A percentile compares a stretch with the other conserved stretches of the same genome.
These are phyloP conservation scores for Fusarium verrucosum DNA, from an alignment of 2,329 filamentous ascomycete genomes.

Conservation along the genomic window DNA sequence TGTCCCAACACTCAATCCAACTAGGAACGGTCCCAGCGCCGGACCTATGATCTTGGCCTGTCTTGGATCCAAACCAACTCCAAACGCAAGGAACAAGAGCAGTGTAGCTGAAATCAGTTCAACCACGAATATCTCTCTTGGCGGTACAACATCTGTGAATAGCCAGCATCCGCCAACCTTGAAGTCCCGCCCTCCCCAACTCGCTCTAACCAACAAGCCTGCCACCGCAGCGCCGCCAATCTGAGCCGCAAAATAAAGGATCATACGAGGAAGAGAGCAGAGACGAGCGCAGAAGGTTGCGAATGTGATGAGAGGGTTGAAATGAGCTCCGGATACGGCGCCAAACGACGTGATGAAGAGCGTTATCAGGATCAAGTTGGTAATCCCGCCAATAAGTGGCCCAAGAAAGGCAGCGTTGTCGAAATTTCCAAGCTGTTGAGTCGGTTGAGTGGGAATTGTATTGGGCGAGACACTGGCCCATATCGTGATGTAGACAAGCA, in stretches of 20 bases:
- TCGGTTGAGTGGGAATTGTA: conserved; percentile 21
- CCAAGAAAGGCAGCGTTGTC: conserved; percentile 44
- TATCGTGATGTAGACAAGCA: conserved; percentile 37
- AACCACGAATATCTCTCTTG: conserved; percentile 53
- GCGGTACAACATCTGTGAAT: conserved; percentile 37
- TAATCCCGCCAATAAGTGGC: conserved; percentile 44
- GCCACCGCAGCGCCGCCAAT: conserved; percentile 53
- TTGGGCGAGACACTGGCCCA: conserved; percentile 31
- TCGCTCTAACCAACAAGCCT: conserved; percentile 36
- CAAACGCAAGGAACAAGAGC: conserved; percentile 61
- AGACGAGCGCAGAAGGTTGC: conserved; percentile 62
- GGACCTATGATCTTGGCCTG: conserved; percentile 60
- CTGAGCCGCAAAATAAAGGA: conserved; percentile 62
- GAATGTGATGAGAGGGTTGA: conserved; percentile 65
- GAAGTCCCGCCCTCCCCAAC: conserved; percentile 45
- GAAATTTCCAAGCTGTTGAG: conserved; percentile 28
- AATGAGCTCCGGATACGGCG: conserved; percentile 61
- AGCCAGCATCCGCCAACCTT: conserved; percentile 47
- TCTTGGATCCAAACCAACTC: conserved; percentile 62
- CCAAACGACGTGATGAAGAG: conserved; percentile 61
- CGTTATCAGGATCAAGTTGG: conserved; percentile 50
- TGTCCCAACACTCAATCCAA: conserved; percentile 53
- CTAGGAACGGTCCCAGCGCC: conserved; percentile 59
- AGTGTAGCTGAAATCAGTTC: conserved; percentile 60
- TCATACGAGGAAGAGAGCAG: conserved; percentile 58